These are phyloP conservation scores for Hippophae tibetana DNA, from an alignment of 306 rosid species.

Conservation along the genomic window DNA sequence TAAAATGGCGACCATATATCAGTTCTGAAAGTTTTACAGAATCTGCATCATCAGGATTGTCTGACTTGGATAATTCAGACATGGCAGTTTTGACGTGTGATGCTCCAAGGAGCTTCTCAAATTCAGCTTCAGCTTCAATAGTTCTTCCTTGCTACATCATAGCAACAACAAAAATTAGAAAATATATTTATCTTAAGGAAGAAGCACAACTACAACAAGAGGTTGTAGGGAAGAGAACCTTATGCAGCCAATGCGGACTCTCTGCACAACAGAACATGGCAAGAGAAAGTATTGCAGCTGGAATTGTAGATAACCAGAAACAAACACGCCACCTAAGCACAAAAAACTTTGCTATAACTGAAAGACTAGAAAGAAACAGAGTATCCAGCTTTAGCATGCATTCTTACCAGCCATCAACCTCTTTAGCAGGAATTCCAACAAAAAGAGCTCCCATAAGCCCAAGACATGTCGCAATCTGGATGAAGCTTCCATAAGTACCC, in stretches of 20 bases:
- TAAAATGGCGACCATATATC: slow-evolving; percentile 74
- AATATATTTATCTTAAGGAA: not conserved
- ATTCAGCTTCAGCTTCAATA: slow-evolving; percentile 75
- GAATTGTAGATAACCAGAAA: slow-evolving; percentile 76
- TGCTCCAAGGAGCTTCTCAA: slow-evolving; percentile 77
- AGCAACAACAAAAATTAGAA: slow-evolving; percentile 10
- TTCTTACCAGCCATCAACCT: slow-evolving; percentile 68
- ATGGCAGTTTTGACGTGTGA: slow-evolving; percentile 82
- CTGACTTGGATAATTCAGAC: slow-evolving; percentile 59
- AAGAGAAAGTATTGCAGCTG: slow-evolving; percentile 64
- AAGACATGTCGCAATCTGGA: slow-evolving; percentile 91
- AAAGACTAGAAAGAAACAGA: slow-evolving; percentile 17
- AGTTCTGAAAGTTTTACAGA: slow-evolving; percentile 62
- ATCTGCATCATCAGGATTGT: slow-evolving; percentile 72
- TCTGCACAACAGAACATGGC: slow-evolving; percentile 83
- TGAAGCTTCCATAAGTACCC: slow-evolving; percentile 88
- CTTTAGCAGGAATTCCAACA: slow-evolving; percentile 90
- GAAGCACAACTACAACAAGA: not conserved
- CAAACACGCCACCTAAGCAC: slow-evolving; percentile 94
- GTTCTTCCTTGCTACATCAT: slow-evolving; percentile 76
- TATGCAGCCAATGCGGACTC: slow-evolving; percentile 88
- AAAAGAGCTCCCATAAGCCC: slow-evolving; percentile 82
- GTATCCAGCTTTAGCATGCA: slow-evolving; percentile 5
- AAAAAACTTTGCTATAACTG: slow-evolving; percentile 15
- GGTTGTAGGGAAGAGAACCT: slow-evolving; percentile 35